Evolutionary conservation across 106 monocot genomes (phyloP), one percentile per base, ranked within the genome.

Genomic region (Acorus calamus): DNA sequence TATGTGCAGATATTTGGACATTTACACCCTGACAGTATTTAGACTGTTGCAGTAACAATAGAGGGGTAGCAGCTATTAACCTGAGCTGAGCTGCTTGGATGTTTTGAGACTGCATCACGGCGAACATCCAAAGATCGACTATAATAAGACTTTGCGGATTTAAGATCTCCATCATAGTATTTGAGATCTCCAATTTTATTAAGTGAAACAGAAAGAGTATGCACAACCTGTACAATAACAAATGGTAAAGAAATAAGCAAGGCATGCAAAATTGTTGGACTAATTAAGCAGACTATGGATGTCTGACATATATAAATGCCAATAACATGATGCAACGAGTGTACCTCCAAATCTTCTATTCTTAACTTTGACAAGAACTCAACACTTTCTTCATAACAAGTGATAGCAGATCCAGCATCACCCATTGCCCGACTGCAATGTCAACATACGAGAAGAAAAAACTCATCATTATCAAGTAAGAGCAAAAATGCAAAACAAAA

Each of bases 121-220:
- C 90, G 86, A 57, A 91, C 84, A 58, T 85, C 79, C 71, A 96
- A 76, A 59, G 96, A 87, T 45, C 80, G 79, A 4, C 6, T 55
- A 74, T 96, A 96, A 79, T 80, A 91, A 46, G 67, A 78, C 79
- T 78, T 87, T 47, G 96, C 91, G 61, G 96, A 84, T 71, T 82
- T 72, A 53, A 96, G 76, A 50, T 96, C 78, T 46, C 91, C 91
- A 69, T 77, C 84, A 70, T 96, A 96, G 41, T 96, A 96, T 45
- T 62, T 84, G 28, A 96, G 87, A 65, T 96, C 90, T 65, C 96
- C 96, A 56, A 96, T 77, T 80, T 96, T 96, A 77, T 96, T 96
- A 61, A 96, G 80, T 41, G 96, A 96, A 76, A 96, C 96, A 50
- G 96, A 96, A 2, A 91, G 74, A 2, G 96, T 90, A 65, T 96